Conservation (phyloP, 2,329 filamentous ascomycete species). For the Xylaria sp. region DNA sequence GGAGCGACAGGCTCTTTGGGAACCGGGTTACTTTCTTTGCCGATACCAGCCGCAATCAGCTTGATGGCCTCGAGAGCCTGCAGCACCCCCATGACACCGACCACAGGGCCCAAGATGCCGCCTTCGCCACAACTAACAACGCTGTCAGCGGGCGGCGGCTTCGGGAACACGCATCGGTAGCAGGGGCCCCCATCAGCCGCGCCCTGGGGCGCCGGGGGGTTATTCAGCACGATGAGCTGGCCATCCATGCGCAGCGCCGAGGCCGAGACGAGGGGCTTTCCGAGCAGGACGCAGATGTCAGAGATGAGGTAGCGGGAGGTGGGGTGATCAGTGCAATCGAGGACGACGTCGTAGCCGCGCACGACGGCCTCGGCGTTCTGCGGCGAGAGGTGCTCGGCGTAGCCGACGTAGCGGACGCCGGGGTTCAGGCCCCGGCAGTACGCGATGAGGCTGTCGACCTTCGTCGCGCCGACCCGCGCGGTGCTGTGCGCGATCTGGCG, state of each 20-base stretch:
- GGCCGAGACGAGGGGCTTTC: slow-evolving; percentile 83
- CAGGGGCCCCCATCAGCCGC: slow-evolving; percentile 73
- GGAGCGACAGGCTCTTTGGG: slow-evolving; percentile 35
- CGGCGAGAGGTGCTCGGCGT: slow-evolving; percentile 69
- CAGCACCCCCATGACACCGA: slow-evolving; percentile 89
- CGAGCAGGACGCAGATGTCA: slow-evolving; percentile 80
- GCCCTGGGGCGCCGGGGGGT: slow-evolving; percentile 69
- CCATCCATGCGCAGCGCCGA: slow-evolving; percentile 89
- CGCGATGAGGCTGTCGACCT: slow-evolving; percentile 77
- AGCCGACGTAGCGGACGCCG: slow-evolving; percentile 65
- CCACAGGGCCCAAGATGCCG: slow-evolving; percentile 89
- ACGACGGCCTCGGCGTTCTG: slow-evolving; percentile 72
- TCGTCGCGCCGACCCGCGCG: slow-evolving; percentile 71
- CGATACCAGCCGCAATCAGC: slow-evolving; percentile 61
- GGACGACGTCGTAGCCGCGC: slow-evolving; percentile 75
- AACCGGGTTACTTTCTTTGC: slow-evolving; percentile 29
- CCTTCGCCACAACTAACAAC: slow-evolving; percentile 90
- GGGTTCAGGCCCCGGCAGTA: slow-evolving; percentile 71
- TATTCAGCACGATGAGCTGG: slow-evolving; percentile 87
- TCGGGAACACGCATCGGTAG: slow-evolving; percentile 92
- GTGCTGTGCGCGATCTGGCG: slow-evolving; percentile 85
- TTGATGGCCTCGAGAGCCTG: slow-evolving; percentile 91
- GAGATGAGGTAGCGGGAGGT: slow-evolving; percentile 91
- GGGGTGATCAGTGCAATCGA: slow-evolving; percentile 96
- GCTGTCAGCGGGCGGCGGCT: slow-evolving; percentile 80